A percentile compares a stretch with the other conserved stretches of the same genome.
phyloP scores from a whole-genome alignment of 2,329 filamentous ascomycete species.

The Albifimbria verrucaria region DNA sequence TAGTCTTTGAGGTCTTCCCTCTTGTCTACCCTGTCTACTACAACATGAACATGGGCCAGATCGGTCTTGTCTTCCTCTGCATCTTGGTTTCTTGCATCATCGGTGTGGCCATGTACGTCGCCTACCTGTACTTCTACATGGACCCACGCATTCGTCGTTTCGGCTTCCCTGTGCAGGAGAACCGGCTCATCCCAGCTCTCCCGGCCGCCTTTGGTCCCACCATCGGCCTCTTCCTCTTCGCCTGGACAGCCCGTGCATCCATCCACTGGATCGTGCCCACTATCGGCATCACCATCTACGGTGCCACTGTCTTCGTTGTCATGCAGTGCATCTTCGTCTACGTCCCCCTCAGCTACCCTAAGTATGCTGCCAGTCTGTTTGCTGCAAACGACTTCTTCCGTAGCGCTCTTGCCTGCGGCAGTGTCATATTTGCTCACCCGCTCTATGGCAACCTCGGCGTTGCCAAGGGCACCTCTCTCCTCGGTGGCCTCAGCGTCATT shows the following conservation, averaged over 20 bases:
- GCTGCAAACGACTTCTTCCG: slow-evolving; percentile 60
- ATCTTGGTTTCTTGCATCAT: slow-evolving; percentile 56
- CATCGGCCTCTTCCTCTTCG: slow-evolving; percentile 59
- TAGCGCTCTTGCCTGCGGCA: slow-evolving; percentile 55
- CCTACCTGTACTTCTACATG: slow-evolving; percentile 51
- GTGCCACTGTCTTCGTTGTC: slow-evolving; percentile 48
- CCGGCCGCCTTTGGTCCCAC: slow-evolving; percentile 49
- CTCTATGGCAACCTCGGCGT: slow-evolving; percentile 59
- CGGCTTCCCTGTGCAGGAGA: slow-evolving; percentile 50
- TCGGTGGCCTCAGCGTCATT: slow-evolving; percentile 52
- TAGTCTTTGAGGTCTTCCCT: slow-evolving; percentile 62
- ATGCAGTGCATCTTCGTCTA: slow-evolving; percentile 61
- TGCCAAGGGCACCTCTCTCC: slow-evolving; percentile 51
- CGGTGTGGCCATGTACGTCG: slow-evolving; percentile 44
- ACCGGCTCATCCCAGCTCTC: slow-evolving; percentile 53
- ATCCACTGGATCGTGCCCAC: slow-evolving; percentile 55
- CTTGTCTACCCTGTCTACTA: slow-evolving; percentile 60
- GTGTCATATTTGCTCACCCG: slow-evolving; percentile 57
- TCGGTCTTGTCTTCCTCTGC: slow-evolving; percentile 59
- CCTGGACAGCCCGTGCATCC: slow-evolving; percentile 50
- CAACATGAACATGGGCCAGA: slow-evolving; percentile 53
- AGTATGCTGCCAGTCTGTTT: slow-evolving; percentile 57
- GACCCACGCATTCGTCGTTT: slow-evolving; percentile 45
- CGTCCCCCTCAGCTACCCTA: slow-evolving; percentile 52
- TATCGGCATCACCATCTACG: slow-evolving; percentile 56